Evolutionary conservation across 129 eudicot genomes (phyloP), one percentile per base, ranked within the genome.

Genomic region (Flaveria bidentis): DNA sequence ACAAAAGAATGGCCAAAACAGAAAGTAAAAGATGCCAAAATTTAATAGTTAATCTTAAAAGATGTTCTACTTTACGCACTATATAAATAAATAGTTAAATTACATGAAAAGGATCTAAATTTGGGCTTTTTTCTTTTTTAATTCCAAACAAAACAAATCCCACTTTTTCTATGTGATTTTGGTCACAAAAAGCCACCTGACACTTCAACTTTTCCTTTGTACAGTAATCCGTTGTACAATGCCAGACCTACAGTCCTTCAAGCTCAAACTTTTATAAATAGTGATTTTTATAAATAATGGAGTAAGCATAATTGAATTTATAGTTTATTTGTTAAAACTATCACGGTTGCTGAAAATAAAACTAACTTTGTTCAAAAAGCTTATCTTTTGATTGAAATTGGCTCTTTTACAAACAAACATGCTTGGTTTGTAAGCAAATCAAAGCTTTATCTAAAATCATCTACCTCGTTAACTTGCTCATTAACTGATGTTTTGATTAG

Each of bases 71-170:
- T 79, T 79, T 63, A 71, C 45, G 28, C 42, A 41, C 2, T 79
- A 7, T 72, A 72, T 62, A 39, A 47, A 62, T 64, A 50, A 61
- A 62, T 52, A 64, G 42, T 50, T 49, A 20, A 63, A 23, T 52
- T 50, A 41, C 78, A 79, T 62, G 26, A 62, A 79, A 71, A 72
- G 78, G 78, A 72, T 63, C 56, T 62, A 63, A 72, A 33, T 49
- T 79, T 79, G 77, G 77, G 12, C 56, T 14, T 71, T 78, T 70
- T 57, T 71, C 2, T 36, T 23, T 71, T 67, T 71, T 79, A 61
- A 79, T 62, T 72, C 68, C 77, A 71, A 79, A 72, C 67, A 79
- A 79, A 79, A 79, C 78, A 79, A 72, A 79, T 72, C 83, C 78
- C 78, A 72, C 67, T 72, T 79, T 79, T 71, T 49, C 20, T 63